These are phyloP conservation scores for Penicillium soppii DNA, from an alignment of 495 filamentous ascomycete species.

Conservation along the genomic window DNA sequence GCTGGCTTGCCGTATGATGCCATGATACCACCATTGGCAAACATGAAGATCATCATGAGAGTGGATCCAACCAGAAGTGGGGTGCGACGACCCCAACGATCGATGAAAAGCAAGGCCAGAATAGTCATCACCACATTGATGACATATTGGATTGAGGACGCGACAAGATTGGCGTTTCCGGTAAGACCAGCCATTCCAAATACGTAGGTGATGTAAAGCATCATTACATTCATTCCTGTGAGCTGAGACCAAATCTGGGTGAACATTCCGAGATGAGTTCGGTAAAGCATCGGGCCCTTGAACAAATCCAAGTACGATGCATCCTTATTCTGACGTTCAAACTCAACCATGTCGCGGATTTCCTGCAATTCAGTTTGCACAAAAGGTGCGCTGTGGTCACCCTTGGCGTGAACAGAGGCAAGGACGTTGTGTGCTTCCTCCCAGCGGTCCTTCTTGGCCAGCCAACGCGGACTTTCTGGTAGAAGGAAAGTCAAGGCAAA, in stretches of 20 bases:
- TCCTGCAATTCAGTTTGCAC: slow-evolving; percentile 66
- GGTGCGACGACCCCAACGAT: slow-evolving; percentile 64
- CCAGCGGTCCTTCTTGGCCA: slow-evolving; percentile 69
- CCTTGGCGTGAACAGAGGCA: slow-evolving; percentile 62
- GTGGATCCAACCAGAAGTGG: slow-evolving; percentile 63
- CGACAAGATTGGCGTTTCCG: slow-evolving; percentile 54
- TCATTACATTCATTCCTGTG: slow-evolving; percentile 86
- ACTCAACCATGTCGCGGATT: slow-evolving; percentile 67
- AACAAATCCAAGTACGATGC: slow-evolving; percentile 70
- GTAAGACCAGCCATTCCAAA: slow-evolving; percentile 70
- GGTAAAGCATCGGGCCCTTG: slow-evolving; percentile 69
- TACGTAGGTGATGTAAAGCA: slow-evolving; percentile 65
- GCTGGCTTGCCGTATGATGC: slow-evolving; percentile 50
- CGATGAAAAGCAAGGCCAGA: slow-evolving; percentile 56
- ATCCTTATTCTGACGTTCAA: slow-evolving; percentile 62
- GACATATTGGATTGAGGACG: slow-evolving; percentile 75
- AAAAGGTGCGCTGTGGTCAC: slow-evolving; percentile 57
- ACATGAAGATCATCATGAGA: slow-evolving; percentile 69
- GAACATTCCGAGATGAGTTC: slow-evolving; percentile 71
- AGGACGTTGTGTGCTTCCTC: slow-evolving; percentile 64
- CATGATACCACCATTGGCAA: slow-evolving; percentile 68
- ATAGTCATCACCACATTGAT: slow-evolving; percentile 55
- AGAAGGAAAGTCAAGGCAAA: slow-evolving; percentile 60
- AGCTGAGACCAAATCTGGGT: slow-evolving; percentile 85
- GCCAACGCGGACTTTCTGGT: slow-evolving; percentile 74